Conservation (phyloP, 1,284 basidiomycete genomes). For the Sphagnurus paluster region DNA sequence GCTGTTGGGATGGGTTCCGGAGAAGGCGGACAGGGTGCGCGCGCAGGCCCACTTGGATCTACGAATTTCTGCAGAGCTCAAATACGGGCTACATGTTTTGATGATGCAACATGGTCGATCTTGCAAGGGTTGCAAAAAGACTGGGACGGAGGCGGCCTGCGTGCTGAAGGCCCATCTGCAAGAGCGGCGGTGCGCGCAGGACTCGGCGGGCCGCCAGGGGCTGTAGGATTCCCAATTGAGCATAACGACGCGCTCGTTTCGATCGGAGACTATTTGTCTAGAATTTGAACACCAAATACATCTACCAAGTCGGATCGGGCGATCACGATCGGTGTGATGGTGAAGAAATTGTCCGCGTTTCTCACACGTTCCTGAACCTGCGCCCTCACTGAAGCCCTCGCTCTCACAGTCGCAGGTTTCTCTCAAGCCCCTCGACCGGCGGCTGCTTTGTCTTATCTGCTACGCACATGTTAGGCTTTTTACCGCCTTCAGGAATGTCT, state of each 20-base stretch:
- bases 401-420: neutral
- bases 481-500: neutral
- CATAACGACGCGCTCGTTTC: neutral
- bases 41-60: slow-evolving; percentile 74
- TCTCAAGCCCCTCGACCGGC: neutral
- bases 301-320: neutral
- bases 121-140: slow-evolving; percentile 54
- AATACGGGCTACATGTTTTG: slow-evolving; percentile 72
- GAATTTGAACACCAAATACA: neutral
- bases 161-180: slow-evolving; percentile 32
- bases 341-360: neutral
- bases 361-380: neutral
- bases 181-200: slow-evolving; percentile 7
- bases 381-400: neutral
- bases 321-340: slow-evolving; percentile 10
- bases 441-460: neutral
- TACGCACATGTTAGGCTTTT: neutral
- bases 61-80: slow-evolving; percentile 59
- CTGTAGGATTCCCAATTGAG: slow-evolving; percentile 1
- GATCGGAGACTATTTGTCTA: slow-evolving; percentile 5
- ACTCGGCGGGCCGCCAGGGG: slow-evolving; percentile 1
- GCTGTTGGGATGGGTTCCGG: slow-evolving; percentile 70
- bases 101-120: slow-evolving; percentile 65
- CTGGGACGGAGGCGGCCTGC: slow-evolving; percentile 24
- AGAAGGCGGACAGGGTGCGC: slow-evolving; percentile 58